Evolutionary conservation across 495 filamentous ascomycete genomes (phyloP).

Genomic region (Neurospora pannonica): DNA sequence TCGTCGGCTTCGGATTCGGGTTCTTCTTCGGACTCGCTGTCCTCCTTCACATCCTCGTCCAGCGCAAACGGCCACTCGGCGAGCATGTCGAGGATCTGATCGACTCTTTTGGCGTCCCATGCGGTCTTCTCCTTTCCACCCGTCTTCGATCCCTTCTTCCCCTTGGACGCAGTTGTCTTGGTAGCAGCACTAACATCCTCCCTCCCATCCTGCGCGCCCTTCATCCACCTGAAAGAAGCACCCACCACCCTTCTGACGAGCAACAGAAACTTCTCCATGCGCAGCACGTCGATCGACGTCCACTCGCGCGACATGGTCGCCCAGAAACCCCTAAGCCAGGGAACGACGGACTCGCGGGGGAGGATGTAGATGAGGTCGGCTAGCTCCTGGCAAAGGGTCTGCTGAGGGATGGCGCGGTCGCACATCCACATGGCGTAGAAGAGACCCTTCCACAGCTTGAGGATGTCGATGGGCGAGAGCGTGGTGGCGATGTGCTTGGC

Average conservation of each 20-base stretch:
- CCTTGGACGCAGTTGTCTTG: constrained; percentile 36
- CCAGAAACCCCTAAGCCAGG: constrained; percentile 77
- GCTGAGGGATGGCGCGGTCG: constrained; percentile 79
- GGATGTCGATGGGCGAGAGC: constrained; percentile 63
- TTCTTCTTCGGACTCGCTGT: not conserved
- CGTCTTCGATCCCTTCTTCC: constrained; percentile 13
- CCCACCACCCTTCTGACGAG: constrained; percentile 70
- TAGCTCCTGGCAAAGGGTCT: constrained; percentile 69
- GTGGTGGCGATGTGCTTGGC: constrained; percentile 38
- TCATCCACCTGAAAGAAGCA: constrained; percentile 52
- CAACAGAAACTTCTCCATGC: constrained; percentile 88
- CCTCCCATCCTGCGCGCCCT: constrained; percentile 27
- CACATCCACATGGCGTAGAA: constrained; percentile 97
- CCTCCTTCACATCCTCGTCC: constrained; percentile 26
- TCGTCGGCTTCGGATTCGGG: constrained; percentile 3
- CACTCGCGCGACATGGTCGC: constrained; percentile 77
- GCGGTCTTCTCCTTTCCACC: constrained; percentile 1
- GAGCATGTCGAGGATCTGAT: constrained; percentile 31
- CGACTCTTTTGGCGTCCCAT: constrained; percentile 26
- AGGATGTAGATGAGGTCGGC: constrained; percentile 62
- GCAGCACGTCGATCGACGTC: constrained; percentile 68
- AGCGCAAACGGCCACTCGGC: constrained; percentile 35
- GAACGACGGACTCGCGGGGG: constrained; percentile 47
- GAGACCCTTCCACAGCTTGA: constrained; percentile 94
- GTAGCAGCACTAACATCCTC: constrained; percentile 63